Percentiles rank a stretch among this genome's conserved stretches.
Evolutionary conservation across 1,284 basidiomycete species (phyloP).

Genomic region (Ustilago bromivora): DNA sequence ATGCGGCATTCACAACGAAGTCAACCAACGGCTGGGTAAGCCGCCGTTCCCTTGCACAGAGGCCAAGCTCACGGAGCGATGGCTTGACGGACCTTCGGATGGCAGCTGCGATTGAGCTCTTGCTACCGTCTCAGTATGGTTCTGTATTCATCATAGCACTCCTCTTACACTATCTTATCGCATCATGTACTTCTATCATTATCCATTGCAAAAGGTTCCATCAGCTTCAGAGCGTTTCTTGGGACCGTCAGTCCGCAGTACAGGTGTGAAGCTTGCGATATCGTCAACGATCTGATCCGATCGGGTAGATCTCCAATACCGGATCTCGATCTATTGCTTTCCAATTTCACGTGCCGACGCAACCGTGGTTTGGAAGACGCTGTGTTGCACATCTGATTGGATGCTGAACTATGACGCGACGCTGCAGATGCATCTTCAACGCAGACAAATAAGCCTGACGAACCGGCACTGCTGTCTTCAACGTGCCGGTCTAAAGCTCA

Average conservation of each 20-base stretch:
- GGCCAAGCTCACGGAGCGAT: conserved; percentile 52
- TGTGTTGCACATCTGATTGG: conserved; percentile 22
- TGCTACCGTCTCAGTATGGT: background rate
- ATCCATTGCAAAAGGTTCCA: background rate
- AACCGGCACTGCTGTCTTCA: background rate
- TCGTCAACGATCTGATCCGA: background rate
- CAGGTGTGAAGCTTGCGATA: background rate
- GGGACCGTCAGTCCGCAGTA: background rate
- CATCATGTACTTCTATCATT: conserved; percentile 22
- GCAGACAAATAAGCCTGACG: conserved; percentile 1
- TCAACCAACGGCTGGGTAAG: conserved; percentile 66
- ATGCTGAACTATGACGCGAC: conserved; percentile 15
- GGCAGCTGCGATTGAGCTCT: conserved; percentile 56
- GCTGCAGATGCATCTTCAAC: conserved; percentile 8
- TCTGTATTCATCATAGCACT: background rate
- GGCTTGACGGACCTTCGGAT: conserved; percentile 63
- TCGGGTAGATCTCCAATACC: background rate
- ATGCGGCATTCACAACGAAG: conserved; percentile 67
- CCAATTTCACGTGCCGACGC: conserved; percentile 28
- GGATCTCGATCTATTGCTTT: background rate
- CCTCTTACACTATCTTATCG: conserved; percentile 1
- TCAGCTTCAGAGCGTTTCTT: background rate
- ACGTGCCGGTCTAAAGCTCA: background rate
- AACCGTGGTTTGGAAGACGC: background rate
- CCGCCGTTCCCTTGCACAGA: conserved; percentile 58